phyloP scores from a whole-genome alignment of 352 stramenopile genomes.

The Phytophthora multivora region DNA sequence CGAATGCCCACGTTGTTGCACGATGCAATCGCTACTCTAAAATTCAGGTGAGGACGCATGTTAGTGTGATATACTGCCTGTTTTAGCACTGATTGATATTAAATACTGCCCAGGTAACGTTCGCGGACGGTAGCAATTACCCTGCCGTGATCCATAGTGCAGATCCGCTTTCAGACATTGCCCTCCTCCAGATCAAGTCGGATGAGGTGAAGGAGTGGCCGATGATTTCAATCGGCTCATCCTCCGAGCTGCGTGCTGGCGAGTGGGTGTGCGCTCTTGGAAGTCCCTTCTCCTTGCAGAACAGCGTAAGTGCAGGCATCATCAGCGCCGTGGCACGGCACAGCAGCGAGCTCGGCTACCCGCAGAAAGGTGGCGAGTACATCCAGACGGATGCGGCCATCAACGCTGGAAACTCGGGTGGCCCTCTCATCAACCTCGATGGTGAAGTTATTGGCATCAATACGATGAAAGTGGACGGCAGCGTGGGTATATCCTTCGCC shows the following conservation, averaged over 20 bases:
- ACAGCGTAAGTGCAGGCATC: constrained; percentile 92
- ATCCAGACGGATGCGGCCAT: constrained; percentile 96
- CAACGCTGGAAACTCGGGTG: constrained; percentile 93
- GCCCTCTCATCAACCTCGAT: constrained; percentile 93
- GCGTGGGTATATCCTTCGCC: constrained; percentile 92
- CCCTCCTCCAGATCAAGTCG: constrained; percentile 87
- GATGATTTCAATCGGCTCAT: constrained; percentile 75
- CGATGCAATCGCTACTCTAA: constrained; percentile 81
- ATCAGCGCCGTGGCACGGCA: constrained; percentile 90
- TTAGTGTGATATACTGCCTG: too few relatives aligned
- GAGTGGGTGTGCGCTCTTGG: constrained; percentile 94
- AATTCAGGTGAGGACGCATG: constrained; percentile 55
- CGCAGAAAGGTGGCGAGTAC: constrained; percentile 85
- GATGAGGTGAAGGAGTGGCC: constrained; percentile 63
- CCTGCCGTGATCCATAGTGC: constrained; percentile 80
- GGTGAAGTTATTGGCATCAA: constrained; percentile 95
- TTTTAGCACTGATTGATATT: not conserved
- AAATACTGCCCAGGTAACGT: constrained; percentile 62
- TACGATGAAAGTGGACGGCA: constrained; percentile 92
- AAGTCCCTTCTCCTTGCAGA: constrained; percentile 90
- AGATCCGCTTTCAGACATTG: constrained; percentile 91
- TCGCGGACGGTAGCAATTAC: constrained; percentile 83
- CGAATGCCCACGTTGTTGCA: constrained; percentile 92
- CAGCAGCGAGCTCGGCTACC: constrained; percentile 88
- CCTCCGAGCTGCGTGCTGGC: constrained; percentile 78